Percentiles rank a stretch among this genome's conserved stretches.
Evolutionary conservation across 2,329 filamentous ascomycete genomes (phyloP).

Genomic region (Lasiodiplodia gonubiensis): DNA sequence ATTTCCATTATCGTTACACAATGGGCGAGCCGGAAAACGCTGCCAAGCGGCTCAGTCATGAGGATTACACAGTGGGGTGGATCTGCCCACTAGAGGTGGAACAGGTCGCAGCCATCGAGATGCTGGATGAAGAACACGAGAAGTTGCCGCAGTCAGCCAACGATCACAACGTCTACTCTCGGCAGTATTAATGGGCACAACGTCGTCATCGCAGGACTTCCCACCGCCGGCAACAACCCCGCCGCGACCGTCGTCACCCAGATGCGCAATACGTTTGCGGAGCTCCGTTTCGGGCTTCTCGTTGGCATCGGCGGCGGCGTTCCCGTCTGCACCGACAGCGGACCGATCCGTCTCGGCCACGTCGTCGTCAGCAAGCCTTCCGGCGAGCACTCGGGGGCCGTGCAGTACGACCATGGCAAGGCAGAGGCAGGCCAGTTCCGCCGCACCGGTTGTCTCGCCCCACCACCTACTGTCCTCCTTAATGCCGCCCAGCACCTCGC

Average conservation of each 20-base stretch:
- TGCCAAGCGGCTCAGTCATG: neutral
- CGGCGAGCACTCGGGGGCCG: conserved; percentile 32
- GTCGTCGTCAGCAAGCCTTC: conserved; percentile 36
- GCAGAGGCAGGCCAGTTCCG: conserved; percentile 25
- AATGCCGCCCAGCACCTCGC: neutral
- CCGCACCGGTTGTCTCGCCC: conserved; percentile 32
- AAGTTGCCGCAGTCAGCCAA: neutral
- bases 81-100: neutral
- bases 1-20: too few species aligned
- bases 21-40: too few species aligned
- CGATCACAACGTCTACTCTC: neutral
- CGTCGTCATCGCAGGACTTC: neutral
- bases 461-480: conserved; percentile 27
- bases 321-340: conserved; percentile 19
- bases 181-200: conserved; percentile 1
- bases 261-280: conserved; percentile 30
- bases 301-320: conserved; percentile 37
- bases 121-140: neutral
- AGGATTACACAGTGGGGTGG: neutral
- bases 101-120: neutral
- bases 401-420: conserved; percentile 37
- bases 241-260: neutral
- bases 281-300: conserved; percentile 33
- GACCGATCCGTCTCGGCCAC: conserved; percentile 36
- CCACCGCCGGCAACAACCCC: neutral